Evolutionary conservation across 169 alveolate genomes (phyloP).

Genomic region (Plasmodium ovale): DNA sequence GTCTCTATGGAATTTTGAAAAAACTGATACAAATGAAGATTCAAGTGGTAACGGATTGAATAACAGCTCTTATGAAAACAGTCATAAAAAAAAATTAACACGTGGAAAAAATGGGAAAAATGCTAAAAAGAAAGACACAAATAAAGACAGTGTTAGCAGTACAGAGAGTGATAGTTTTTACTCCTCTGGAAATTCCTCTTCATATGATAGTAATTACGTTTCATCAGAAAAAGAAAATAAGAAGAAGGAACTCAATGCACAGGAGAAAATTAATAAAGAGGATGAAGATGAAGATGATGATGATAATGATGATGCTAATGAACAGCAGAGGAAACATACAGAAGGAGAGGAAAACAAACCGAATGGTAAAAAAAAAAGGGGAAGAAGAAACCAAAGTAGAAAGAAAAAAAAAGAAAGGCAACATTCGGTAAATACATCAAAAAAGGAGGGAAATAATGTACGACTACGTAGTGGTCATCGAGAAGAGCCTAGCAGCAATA

Average conservation of each 20-base stretch:
- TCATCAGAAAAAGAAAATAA: constrained; percentile 70
- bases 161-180: neutral
- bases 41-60: constrained; percentile 15
- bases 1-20: constrained; percentile 71
- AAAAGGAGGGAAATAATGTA: neutral
- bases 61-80: neutral
- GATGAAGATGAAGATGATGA: constrained; percentile 24
- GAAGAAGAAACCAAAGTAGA: neutral
- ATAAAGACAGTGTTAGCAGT: neutral
- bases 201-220: constrained; percentile 46
- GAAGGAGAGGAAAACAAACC: neutral
- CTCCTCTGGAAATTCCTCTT: constrained; percentile 19
- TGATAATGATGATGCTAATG: neutral
- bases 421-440: neutral
- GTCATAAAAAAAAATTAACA: neutral
- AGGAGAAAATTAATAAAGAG: constrained; percentile 55
- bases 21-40: constrained; percentile 43
- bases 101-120: neutral
- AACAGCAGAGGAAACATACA: neutral
- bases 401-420: neutral
- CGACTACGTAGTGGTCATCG: neutral
- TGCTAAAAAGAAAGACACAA: constrained; percentile 6
- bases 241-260: constrained; percentile 61
- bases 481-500: neutral
- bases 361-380: neutral